These are phyloP conservation scores for Venturia pyrina DNA, from an alignment of 2,329 filamentous ascomycete genomes.

Conservation along the genomic window DNA sequence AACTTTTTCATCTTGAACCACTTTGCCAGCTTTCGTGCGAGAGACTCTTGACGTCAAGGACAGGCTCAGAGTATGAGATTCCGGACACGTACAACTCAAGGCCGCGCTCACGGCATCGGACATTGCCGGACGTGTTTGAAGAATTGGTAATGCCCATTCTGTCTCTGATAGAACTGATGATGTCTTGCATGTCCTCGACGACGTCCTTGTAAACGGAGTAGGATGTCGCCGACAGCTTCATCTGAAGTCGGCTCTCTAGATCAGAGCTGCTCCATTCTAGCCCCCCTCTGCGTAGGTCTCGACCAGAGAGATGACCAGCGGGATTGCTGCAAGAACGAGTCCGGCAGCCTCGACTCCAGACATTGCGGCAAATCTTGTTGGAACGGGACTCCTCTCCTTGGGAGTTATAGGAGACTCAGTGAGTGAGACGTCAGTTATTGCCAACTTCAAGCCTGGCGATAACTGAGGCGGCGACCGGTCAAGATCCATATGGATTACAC, in stretches of 20 bases:
- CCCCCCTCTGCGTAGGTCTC: background rate
- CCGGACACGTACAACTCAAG: background rate
- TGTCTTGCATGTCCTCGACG: constrained; percentile 17
- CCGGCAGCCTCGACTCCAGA: no score
- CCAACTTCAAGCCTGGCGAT: no score
- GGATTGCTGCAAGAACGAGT: no score
- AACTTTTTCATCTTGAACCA: no score
- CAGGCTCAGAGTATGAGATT: background rate
- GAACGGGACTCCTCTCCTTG: no score
- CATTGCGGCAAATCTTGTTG: no score
- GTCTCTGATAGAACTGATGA: constrained; percentile 15
- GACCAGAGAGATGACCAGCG: background rate
- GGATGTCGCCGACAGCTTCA: constrained; percentile 17
- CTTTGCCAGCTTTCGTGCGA: no score
- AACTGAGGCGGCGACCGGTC: no score
- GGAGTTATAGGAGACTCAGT: no score
- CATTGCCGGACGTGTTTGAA: background rate
- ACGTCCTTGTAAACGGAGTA: constrained; percentile 19
- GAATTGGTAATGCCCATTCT: constrained; percentile 16
- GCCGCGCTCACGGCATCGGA: background rate
- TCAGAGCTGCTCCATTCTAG: constrained; percentile 17
- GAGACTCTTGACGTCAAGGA: background rate
- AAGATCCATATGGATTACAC: no score
- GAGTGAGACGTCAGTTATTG: no score
- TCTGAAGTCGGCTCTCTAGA: constrained; percentile 16